Conservation (phyloP, 495 filamentous ascomycete genomes). For the Penicillium flavigenum region DNA sequence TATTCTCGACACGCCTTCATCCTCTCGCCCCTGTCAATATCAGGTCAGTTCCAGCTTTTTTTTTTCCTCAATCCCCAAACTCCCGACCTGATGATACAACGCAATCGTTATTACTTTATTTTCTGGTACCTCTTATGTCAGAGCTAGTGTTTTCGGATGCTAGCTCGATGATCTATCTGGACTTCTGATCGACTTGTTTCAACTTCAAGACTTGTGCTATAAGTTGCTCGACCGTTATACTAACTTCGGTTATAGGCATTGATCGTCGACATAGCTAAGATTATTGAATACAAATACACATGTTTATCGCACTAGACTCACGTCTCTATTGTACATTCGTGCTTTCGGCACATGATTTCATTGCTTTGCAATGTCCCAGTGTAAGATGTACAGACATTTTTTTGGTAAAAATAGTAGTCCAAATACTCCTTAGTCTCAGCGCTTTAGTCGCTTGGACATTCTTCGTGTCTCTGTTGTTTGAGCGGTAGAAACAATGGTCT, state of each 20-base stretch:
- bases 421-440: neutral
- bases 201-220: constrained; percentile 10
- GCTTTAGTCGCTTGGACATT: constrained; percentile 40
- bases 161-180: constrained; percentile 60
- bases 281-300: neutral
- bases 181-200: constrained; percentile 53
- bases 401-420: neutral
- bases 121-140: constrained; percentile 70
- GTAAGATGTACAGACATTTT: neutral
- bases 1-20: neutral
- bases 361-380: neutral
- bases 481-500: constrained; percentile 25
- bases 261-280: neutral
- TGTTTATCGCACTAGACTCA: neutral
- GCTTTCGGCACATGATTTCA: neutral
- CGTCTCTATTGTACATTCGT: neutral
- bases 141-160: constrained; percentile 42
- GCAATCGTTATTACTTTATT: constrained; percentile 40
- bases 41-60: constrained; percentile 33
- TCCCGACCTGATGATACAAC: constrained; percentile 49
- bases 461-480: constrained; percentile 38
- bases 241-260: constrained; percentile 22
- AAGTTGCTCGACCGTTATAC: constrained; percentile 22
- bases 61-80: constrained; percentile 3
- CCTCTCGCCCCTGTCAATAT: neutral